These are phyloP conservation scores for Kluyveromyces lactis DNA, from an alignment of 805 yeast species.

Conservation along the genomic window DNA sequence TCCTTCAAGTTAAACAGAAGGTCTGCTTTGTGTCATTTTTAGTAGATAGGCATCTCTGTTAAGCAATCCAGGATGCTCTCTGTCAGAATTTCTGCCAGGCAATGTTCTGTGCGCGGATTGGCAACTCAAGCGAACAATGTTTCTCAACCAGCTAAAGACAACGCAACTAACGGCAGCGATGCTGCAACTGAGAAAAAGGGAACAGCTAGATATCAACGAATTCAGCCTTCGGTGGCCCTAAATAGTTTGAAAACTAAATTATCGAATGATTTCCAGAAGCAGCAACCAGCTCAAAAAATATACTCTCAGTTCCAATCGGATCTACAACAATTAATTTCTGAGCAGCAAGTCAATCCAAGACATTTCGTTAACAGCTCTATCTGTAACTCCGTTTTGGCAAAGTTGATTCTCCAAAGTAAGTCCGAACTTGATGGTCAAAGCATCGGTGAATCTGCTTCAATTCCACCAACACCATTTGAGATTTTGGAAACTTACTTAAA, in stretches of 20 bases:
- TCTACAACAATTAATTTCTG: neutral
- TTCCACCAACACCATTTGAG: slow-evolving; percentile 18
- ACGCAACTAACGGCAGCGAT: neutral
- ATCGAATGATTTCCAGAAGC: neutral
- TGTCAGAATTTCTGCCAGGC: neutral
- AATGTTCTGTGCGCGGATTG: neutral
- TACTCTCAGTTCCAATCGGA: slow-evolving; percentile 1
- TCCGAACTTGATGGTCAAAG: neutral
- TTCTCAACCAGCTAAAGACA: neutral
- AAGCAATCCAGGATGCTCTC: slow-evolving; percentile 2
- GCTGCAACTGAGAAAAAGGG: neutral
- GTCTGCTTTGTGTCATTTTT: no score
- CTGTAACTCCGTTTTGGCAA: slow-evolving; percentile 2
- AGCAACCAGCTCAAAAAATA: slow-evolving; percentile 1
- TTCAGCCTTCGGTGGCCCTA: neutral
- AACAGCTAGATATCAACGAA: neutral
- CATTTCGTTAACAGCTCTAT: neutral
- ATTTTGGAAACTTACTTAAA: slow-evolving; percentile 19
- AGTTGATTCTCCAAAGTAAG: neutral
- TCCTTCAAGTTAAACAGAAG: no score
- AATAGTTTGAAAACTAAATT: neutral
- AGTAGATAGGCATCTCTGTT: no score
- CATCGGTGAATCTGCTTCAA: slow-evolving; percentile 3
- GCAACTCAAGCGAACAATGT: slow-evolving; percentile 1
- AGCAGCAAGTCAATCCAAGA: slow-evolving; percentile 1